Base-by-base conservation (phyloP, 495 filamentous ascomycete species). In the Chaetomium cochliodes region DNA sequence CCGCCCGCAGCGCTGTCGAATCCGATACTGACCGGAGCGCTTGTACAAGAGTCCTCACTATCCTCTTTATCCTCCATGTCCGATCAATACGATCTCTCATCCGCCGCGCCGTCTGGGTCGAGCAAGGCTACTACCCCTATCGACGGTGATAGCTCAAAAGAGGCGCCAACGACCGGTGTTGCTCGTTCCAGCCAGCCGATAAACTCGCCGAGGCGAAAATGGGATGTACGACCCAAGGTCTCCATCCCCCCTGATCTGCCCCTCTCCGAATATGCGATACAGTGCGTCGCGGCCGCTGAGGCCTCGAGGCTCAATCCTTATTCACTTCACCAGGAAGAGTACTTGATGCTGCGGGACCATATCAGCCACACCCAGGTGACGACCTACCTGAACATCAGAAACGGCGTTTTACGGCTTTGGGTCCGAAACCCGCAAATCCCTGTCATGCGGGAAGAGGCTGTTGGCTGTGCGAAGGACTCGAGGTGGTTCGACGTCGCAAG, bases 341-440 rank as follows among this genome's bases (percentile, higher is more conserved):
- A 97, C 73, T 74, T 83, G 65, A 84, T 92, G 56, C 77, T 99
- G 23, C 84, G 89, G 62, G 80, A 90, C 44, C 86, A 94, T 74
- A 86, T 99, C 63, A 96, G 88, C 72, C 88, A 91, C 68, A 80
- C 88, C 39, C 93, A 99, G 71, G 92, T 98, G 60, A 96, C 94
- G 12, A 88, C 90, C n/a, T 99, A 98, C 74, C 77, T 99, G 37
- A 97, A 97, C 76, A 97, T 99, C 64, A 84, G 94, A 63, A 99
- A 99, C 76, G 92, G 92, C 5, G 96, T 98, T 66, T 78, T 99
- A 30, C 84, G 96, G 60, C 79, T 98, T 44, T 99, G 93, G 92
- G 85, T 90, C 13, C 84, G 87, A 65, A 97, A 99, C 75, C 91
- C 94, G 1, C 87, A 96, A 70, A 88, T 96, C 49, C 84, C 86